These are phyloP conservation scores for Clarireedia homoeocarpa DNA, from an alignment of 2,329 filamentous ascomycete species.

Conservation along the genomic window DNA sequence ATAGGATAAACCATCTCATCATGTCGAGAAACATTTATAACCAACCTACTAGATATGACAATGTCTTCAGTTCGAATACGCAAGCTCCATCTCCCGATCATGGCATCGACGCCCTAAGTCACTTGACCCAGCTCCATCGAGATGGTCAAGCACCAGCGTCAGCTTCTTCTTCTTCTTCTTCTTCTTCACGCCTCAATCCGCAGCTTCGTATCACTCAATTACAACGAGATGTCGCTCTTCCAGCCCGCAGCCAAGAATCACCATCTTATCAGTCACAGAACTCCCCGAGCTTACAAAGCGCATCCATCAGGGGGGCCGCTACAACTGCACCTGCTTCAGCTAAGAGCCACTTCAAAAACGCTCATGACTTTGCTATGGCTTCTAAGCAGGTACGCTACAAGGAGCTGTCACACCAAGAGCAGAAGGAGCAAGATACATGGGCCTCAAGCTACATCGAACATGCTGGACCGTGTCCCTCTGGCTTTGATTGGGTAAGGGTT, in stretches of 20 bases:
- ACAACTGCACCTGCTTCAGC: neutral
- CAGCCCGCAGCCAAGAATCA: neutral
- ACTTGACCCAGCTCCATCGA: neutral
- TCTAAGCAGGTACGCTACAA: conserved; percentile 11
- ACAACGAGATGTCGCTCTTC: neutral
- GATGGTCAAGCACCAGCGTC: neutral
- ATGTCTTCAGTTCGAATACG: neutral
- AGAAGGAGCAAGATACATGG: conserved; percentile 17
- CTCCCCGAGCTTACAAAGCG: neutral
- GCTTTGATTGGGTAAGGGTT: conserved; percentile 11
- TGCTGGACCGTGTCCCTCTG: conserved; percentile 11
- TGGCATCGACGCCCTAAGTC: neutral
- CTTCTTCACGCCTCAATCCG: neutral
- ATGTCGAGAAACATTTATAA: conserved; percentile 7
- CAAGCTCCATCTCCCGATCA: neutral
- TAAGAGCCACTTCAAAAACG: neutral
- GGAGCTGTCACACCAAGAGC: conserved; percentile 10
- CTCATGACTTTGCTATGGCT: conserved; percentile 14
- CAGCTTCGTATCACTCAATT: neutral
- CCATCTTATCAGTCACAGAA: neutral
- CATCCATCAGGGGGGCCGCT: neutral
- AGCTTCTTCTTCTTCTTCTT: neutral
- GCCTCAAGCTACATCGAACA: conserved; percentile 5
- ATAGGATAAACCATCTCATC: neutral
- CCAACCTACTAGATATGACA: neutral